Evolutionary conservation across 495 filamentous ascomycete genomes (phyloP).

Genomic region (Pseudevernia furfuracea): DNA sequence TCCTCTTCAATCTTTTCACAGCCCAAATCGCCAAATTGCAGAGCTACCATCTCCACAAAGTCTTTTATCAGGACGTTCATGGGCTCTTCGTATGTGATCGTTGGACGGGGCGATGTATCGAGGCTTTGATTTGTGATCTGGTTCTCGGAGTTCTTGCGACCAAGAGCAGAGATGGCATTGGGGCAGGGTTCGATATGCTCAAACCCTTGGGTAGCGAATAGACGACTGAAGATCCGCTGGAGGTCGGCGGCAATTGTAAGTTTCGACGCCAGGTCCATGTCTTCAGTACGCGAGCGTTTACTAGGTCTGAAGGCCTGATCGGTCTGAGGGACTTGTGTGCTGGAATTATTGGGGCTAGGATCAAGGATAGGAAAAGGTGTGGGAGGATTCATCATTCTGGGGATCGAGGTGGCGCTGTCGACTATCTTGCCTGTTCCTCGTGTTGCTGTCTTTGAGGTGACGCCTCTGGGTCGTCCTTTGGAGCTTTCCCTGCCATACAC

Average conservation of each 20-base stretch:
- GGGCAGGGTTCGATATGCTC: neutral
- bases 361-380: neutral
- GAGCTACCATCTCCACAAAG: slow-evolving; percentile 24
- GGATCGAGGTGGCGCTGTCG: neutral
- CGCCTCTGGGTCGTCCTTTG: slow-evolving; percentile 26
- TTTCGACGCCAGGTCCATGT: neutral
- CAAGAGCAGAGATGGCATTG: slow-evolving; percentile 7
- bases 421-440: slow-evolving; percentile 5
- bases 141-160: slow-evolving; percentile 6
- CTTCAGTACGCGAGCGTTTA: neutral
- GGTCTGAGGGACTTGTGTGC: neutral
- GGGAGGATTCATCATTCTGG: slow-evolving; percentile 8
- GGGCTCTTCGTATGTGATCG: slow-evolving; percentile 20
- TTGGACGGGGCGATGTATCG: slow-evolving; percentile 9
- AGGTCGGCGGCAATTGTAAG: slow-evolving; percentile 12
- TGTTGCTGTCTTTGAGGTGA: slow-evolving; percentile 5
- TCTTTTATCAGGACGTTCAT: slow-evolving; percentile 18
- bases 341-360: neutral
- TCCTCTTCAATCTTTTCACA: slow-evolving; percentile 18
- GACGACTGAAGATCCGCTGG: slow-evolving; percentile 8
- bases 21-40: slow-evolving; percentile 21
- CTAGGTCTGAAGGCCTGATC: neutral
- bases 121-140: neutral
- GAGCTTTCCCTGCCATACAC: slow-evolving; percentile 24
- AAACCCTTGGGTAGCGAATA: neutral